Evolutionary conservation across 2,329 filamentous ascomycete genomes (phyloP).

Genomic region (Bipolaris bicolor): DNA sequence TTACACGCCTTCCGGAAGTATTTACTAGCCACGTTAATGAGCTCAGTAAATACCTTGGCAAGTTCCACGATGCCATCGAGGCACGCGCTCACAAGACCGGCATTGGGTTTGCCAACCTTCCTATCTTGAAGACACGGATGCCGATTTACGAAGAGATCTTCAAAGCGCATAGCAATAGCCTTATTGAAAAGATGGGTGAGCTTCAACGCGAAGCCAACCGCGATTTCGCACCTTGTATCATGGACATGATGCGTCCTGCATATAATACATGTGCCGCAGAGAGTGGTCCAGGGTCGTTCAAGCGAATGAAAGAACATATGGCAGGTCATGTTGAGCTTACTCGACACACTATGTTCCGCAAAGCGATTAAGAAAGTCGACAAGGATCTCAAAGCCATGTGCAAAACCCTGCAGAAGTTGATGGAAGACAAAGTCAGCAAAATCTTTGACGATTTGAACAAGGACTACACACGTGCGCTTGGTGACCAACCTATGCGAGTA

Average conservation of each 20-base stretch:
- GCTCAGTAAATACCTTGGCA: slow-evolving; percentile 40
- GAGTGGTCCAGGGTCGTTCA: slow-evolving; percentile 54
- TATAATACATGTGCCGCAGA: slow-evolving; percentile 57
- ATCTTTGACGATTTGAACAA: slow-evolving; percentile 46
- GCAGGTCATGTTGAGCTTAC: slow-evolving; percentile 49
- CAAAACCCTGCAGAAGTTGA: slow-evolving; percentile 51
- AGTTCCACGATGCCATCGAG: slow-evolving; percentile 54
- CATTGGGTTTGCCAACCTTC: slow-evolving; percentile 49
- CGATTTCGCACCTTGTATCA: slow-evolving; percentile 59
- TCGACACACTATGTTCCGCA: slow-evolving; percentile 58
- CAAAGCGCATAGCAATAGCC: slow-evolving; percentile 40
- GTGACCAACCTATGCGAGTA: slow-evolving; percentile 19
- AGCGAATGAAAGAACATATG: slow-evolving; percentile 62
- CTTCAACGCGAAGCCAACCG: slow-evolving; percentile 61
- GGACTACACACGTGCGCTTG: slow-evolving; percentile 49
- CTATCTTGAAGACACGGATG: slow-evolving; percentile 52
- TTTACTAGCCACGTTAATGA: slow-evolving; percentile 47
- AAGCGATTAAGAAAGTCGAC: slow-evolving; percentile 53
- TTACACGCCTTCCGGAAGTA: slow-evolving; percentile 51
- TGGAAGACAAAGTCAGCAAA: slow-evolving; percentile 55
- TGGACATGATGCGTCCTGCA: slow-evolving; percentile 52
- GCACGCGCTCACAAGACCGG: slow-evolving; percentile 49
- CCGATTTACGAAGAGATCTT: slow-evolving; percentile 52
- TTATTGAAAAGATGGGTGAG: slow-evolving; percentile 51
- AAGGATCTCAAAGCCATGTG: slow-evolving; percentile 52